Conservation (phyloP, 768 basidiomycete genomes). For the Cystofilobasidium capitatum region DNA sequence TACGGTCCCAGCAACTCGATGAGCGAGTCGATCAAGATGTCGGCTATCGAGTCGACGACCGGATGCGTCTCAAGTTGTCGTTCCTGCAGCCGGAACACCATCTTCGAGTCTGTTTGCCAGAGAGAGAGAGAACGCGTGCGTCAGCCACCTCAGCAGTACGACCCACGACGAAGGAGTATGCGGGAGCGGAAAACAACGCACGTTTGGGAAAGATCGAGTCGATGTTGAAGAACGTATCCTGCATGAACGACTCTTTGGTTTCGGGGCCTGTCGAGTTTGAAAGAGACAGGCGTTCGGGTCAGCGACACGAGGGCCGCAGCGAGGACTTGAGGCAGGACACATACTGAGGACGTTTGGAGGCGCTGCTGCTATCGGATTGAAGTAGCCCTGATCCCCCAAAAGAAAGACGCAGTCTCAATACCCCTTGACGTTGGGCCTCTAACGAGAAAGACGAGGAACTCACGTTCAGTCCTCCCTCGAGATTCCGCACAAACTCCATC, state of each 20-base stretch:
- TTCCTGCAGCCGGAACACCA: constrained; percentile 25
- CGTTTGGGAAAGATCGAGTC: constrained; percentile 21
- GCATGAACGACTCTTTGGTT: constrained; percentile 1
- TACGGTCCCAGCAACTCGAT: constrained; percentile 17
- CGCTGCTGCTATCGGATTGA: neutral
- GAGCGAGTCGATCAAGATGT: constrained; percentile 19
- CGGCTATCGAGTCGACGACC: constrained; percentile 12
- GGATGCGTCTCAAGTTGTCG: constrained; percentile 22
- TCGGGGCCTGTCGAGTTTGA: neutral
- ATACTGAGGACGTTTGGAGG: constrained; percentile 4
- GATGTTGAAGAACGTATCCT: constrained; percentile 21
- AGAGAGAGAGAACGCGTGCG: neutral
- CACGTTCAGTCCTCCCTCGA: constrained; percentile 23
- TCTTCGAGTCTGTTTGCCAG: constrained; percentile 3
- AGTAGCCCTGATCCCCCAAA: constrained; percentile 3
- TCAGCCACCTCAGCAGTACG: neutral
- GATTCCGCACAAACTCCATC: constrained; percentile 19
- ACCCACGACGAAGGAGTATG: neutral
- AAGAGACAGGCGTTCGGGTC: neutral
- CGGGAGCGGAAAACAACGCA: neutral
- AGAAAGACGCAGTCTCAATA: neutral
- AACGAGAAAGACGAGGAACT: neutral
- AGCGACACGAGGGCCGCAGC: neutral
- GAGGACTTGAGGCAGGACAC: neutral
- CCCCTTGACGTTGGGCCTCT: neutral